Evolutionary conservation across 805 yeast species (phyloP).

Genomic region (Candida insectalens): DNA sequence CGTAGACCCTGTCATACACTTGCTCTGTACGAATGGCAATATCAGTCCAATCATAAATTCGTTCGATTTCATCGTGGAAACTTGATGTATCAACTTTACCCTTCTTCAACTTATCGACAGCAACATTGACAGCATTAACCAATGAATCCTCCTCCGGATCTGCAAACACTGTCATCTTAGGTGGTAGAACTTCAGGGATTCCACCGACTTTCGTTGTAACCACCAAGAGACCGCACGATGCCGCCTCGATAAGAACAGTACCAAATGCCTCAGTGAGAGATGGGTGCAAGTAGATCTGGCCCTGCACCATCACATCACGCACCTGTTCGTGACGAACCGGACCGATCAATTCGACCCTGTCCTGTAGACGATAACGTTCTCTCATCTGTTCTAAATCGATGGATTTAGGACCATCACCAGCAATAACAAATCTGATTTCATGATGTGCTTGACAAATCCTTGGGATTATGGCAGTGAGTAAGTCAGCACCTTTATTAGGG

Average conservation of each 20-base stretch:
- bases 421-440: conserved; percentile 71
- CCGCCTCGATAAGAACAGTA: conserved; percentile 94
- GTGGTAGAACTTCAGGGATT: conserved; percentile 91
- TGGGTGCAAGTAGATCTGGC: conserved; percentile 90
- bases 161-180: conserved; percentile 87
- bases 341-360: conserved; percentile 78
- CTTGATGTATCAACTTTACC: conserved; percentile 56
- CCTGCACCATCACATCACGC: conserved; percentile 83
- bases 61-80: conserved; percentile 69
- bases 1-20: conserved; percentile 49
- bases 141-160: conserved; percentile 80
- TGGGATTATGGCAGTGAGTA: conserved; percentile 78
- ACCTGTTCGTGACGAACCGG: conserved; percentile 89
- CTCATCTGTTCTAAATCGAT: conserved; percentile 93
- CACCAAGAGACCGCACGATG: conserved; percentile 86
- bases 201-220: conserved; percentile 97
- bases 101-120: conserved; percentile 49
- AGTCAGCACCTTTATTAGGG: conserved; percentile 95
- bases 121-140: conserved; percentile 61
- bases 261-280: conserved; percentile 97
- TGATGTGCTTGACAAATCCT: conserved; percentile 55
- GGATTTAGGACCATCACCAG: conserved; percentile 96
- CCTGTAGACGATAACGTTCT: conserved; percentile 76
- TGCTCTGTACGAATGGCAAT: conserved; percentile 79
- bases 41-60: conserved; percentile 88